Conservation (phyloP, 164 flowering plant species). For the Vitis rupestris region DNA sequence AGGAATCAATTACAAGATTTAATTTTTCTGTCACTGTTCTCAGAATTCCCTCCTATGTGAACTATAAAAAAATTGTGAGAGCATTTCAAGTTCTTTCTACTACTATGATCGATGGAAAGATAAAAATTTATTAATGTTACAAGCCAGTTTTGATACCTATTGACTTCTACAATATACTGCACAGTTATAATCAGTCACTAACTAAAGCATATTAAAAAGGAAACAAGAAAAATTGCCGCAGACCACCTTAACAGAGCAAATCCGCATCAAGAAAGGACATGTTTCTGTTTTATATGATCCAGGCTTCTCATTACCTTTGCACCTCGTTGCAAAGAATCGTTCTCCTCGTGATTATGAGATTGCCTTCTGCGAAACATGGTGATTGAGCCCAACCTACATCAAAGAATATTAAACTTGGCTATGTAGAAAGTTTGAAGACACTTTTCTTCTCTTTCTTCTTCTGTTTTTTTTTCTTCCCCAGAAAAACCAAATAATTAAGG, state of each 20-base stretch:
- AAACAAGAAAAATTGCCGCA: not conserved
- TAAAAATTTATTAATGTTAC: not conserved
- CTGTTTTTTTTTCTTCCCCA: not conserved
- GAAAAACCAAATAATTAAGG: too few relatives aligned
- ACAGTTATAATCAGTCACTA: too few relatives aligned
- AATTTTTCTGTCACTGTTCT: too few relatives aligned
- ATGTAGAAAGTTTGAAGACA: too few relatives aligned
- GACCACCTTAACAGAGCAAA: not conserved
- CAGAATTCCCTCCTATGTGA: too few relatives aligned
- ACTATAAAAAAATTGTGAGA: too few relatives aligned
- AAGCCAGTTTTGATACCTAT: too few relatives aligned
- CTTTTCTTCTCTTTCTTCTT: too few relatives aligned
- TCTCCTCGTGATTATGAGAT: slow-evolving; percentile 26
- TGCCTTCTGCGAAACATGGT: slow-evolving; percentile 38
- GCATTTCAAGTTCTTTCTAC: too few relatives aligned
- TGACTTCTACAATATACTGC: too few relatives aligned
- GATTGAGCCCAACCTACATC: slow-evolving; percentile 1
- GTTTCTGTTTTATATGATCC: not conserved
- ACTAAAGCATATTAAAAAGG: not conserved
- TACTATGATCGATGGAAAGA: too few relatives aligned
- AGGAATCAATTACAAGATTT: too few relatives aligned
- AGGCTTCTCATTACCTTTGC: slow-evolving; percentile 37
- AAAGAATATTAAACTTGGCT: not conserved
- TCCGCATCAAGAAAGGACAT: not conserved
- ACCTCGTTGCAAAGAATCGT: slow-evolving; percentile 24